Percentiles rank a stretch among this genome's conserved stretches.
These are phyloP conservation scores for Pulveroboletus frians DNA, from an alignment of 768 basidiomycete genomes.

Conservation along the genomic window DNA sequence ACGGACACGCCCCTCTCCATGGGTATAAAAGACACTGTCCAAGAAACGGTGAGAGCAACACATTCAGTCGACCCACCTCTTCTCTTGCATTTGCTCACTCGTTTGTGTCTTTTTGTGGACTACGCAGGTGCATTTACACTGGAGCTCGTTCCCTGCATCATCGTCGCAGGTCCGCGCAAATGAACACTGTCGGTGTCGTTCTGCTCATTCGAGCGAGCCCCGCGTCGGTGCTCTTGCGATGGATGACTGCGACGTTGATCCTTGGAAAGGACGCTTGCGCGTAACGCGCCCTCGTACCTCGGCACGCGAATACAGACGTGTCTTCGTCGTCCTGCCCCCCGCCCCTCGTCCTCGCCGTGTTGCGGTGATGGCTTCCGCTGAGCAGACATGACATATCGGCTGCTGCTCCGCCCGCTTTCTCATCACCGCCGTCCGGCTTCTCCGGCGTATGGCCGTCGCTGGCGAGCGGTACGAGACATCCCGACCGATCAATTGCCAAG, in stretches of 20 bases:
- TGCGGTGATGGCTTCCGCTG: background rate
- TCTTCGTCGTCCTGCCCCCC: background rate
- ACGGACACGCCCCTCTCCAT: background rate
- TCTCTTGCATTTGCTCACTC: constrained; percentile 2
- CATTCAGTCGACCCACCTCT: constrained; percentile 2
- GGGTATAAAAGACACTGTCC: constrained; percentile 14
- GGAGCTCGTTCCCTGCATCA: constrained; percentile 32
- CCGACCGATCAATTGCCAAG: background rate
- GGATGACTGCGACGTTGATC: constrained; percentile 71
- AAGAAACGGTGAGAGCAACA: constrained; percentile 13
- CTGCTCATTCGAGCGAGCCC: constrained; percentile 23
- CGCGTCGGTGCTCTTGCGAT: constrained; percentile 56
- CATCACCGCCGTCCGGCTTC: background rate
- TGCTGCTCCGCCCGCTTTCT: background rate
- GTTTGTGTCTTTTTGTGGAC: background rate
- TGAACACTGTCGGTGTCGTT: constrained; percentile 24
- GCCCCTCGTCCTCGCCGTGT: background rate
- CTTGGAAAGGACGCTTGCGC: constrained; percentile 26
- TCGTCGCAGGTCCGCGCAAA: constrained; percentile 28
- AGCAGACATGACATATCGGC: background rate
- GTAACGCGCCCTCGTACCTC: constrained; percentile 10
- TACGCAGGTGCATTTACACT: constrained; percentile 6
- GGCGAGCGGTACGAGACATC: background rate
- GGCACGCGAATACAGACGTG: background rate
- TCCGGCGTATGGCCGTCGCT: background rate